A percentile compares a stretch with the other conserved stretches of the same genome.
These are phyloP conservation scores for Trichoderma sp. DNA, from an alignment of 2,329 filamentous ascomycete genomes.

Conservation along the genomic window DNA sequence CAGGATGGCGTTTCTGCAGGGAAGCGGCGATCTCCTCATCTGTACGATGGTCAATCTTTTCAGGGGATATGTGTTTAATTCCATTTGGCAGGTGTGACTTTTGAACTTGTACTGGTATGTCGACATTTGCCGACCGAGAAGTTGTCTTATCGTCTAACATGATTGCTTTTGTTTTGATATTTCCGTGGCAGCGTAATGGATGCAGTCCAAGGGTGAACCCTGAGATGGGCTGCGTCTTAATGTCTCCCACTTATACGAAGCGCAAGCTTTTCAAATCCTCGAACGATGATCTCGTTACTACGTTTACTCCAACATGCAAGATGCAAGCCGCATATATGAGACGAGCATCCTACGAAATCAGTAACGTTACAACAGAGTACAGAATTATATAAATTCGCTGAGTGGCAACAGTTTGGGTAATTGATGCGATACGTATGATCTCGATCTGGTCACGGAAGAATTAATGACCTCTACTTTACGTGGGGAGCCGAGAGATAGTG, in stretches of 20 bases:
- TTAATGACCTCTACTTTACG: not conserved
- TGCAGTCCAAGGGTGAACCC: not conserved
- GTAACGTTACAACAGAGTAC: not conserved
- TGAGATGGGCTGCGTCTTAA: not conserved
- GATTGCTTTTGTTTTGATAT: not conserved
- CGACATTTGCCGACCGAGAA: not conserved
- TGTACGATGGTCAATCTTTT: constrained; percentile 31
- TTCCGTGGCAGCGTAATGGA: not conserved
- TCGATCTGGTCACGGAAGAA: not conserved
- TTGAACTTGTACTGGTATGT: not conserved
- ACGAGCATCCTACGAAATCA: not conserved
- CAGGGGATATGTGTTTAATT: not conserved
- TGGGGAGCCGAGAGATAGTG: not conserved
- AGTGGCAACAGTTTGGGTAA: not conserved
- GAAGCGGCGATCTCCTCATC: constrained; percentile 35
- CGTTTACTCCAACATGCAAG: not conserved
- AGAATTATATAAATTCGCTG: not conserved
- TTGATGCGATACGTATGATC: not conserved
- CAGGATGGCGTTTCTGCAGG: constrained; percentile 33
- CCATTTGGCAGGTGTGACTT: not conserved
- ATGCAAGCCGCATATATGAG: not conserved
- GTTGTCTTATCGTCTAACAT: not conserved
- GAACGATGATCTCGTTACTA: not conserved
- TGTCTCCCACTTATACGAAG: not conserved
- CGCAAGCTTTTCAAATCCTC: not conserved